Evolutionary conservation across 139 green algal species (phyloP), one percentile per base, ranked within the genome.

Genomic region (Ettlia oleoabundans): DNA sequence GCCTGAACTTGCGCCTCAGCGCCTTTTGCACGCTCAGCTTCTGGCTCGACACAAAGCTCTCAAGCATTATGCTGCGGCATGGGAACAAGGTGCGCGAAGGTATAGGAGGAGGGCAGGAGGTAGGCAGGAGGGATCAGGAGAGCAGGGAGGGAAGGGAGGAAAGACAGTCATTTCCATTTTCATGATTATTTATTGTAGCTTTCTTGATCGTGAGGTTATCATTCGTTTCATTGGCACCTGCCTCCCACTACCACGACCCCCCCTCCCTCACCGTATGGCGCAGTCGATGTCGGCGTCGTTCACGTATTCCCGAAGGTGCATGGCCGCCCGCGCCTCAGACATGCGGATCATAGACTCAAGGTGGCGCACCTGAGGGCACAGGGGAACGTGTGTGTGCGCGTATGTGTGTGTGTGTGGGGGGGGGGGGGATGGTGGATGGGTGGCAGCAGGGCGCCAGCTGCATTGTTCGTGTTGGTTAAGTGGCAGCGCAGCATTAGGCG

Each of bases 331-430:
- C 52, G 97, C 93, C 92, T 99, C 97, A 0, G 87, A 82, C 96
- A 99, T 98, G 86, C 97, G 95, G 73, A 99, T 98, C 86, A 99
- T 96, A 43, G 68, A 92, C 92, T 99, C 97, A 61, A 99, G 82
- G 91, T 99, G 97, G 19, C 97, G 93, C 83, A 90, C n/a, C 67
- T 24, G 43, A n/a, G n/a, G n/a, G 72, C 6, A n/a, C 18, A 18
- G 66, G 2, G 38, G 6, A 13, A 42, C 3, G 13, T 8, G 66
- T 2, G 37, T 13, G 66, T 21, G 35, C 2, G 37, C 6, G 22
- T 19, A 21, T 61, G 67, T 3, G 37, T 37, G 38, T n/a, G n/a
- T n/a, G n/a, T n/a, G n/a, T n/a, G n/a, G n/a, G n/a, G n/a, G n/a
- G n/a, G n/a, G n/a, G n/a, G 66, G 24, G 58, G 58, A n/a, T 26